Evolutionary conservation across 805 yeast genomes (phyloP).

Genomic region (Sugiyamaella smithiae): DNA sequence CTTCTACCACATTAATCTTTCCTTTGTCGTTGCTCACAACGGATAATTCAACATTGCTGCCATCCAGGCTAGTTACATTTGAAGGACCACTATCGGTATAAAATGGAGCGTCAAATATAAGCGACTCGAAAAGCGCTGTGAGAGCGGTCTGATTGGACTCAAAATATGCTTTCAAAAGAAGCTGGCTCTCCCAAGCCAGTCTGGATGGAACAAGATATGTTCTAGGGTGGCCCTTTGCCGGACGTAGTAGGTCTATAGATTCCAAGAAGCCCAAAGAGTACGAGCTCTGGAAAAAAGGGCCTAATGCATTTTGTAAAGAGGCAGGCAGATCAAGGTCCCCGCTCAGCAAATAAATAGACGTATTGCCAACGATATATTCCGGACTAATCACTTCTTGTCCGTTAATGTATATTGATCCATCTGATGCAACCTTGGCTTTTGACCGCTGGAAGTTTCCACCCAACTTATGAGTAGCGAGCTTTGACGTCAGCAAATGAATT

Average conservation of each 20-base stretch:
- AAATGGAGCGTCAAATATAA: slow-evolving; percentile 59
- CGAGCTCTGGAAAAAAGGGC: slow-evolving; percentile 61
- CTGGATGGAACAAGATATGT: slow-evolving; percentile 78
- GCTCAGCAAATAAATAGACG: slow-evolving; percentile 62
- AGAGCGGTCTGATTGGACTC: slow-evolving; percentile 51
- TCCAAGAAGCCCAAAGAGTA: slow-evolving; percentile 59
- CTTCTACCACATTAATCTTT: slow-evolving; percentile 22
- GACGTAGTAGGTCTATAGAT: slow-evolving; percentile 49
- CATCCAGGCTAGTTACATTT: slow-evolving; percentile 28
- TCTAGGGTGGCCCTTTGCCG: slow-evolving; percentile 61
- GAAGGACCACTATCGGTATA: slow-evolving; percentile 58
- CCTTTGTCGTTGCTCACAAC: not conserved
- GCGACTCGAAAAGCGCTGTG: slow-evolving; percentile 51
- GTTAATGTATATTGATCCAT: slow-evolving; percentile 44
- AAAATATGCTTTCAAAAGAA: slow-evolving; percentile 58
- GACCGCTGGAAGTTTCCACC: slow-evolving; percentile 66
- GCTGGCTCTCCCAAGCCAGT: slow-evolving; percentile 63
- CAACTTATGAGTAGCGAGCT: slow-evolving; percentile 43
- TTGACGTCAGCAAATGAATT: slow-evolving; percentile 33
- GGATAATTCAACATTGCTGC: slow-evolving; percentile 17
- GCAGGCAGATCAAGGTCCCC: slow-evolving; percentile 62
- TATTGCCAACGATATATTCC: slow-evolving; percentile 55
- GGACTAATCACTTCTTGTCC: slow-evolving; percentile 49
- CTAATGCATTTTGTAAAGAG: slow-evolving; percentile 61
- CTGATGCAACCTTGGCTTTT: slow-evolving; percentile 42